phyloP scores from a whole-genome alignment of 2,329 filamentous ascomycete species.

The Myriosclerotinia scirpicola region DNA sequence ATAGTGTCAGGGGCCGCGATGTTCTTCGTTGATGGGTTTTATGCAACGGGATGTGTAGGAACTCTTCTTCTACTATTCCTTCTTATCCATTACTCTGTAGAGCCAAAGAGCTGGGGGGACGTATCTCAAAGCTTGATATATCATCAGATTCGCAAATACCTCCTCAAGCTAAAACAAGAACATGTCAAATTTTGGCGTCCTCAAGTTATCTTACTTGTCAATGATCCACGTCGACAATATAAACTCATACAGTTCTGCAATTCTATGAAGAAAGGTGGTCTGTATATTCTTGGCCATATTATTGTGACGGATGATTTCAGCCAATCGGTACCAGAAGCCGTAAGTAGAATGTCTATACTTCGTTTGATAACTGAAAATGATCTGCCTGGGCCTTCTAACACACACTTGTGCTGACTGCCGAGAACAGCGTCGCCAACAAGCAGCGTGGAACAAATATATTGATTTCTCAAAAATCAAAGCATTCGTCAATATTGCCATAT shows the following conservation, averaged over 20 bases:
- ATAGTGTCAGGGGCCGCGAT: conserved; percentile 77
- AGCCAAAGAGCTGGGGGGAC: conserved; percentile 86
- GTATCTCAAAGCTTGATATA: conserved; percentile 89
- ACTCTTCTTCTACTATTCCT: conserved; percentile 76
- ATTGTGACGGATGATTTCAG: conserved; percentile 84
- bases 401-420: neutral
- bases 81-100: conserved; percentile 80
- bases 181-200: conserved; percentile 94
- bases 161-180: conserved; percentile 78
- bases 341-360: conserved; percentile 3
- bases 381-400: neutral
- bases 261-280: conserved; percentile 80
- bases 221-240: conserved; percentile 77
- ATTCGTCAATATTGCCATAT: conserved; percentile 83
- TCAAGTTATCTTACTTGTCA: conserved; percentile 81
- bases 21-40: conserved; percentile 86
- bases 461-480: conserved; percentile 85
- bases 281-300: conserved; percentile 82
- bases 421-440: conserved; percentile 65
- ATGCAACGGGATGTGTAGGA: conserved; percentile 72
- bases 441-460: conserved; percentile 78
- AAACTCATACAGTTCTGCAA: conserved; percentile 90
- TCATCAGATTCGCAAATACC: conserved; percentile 82
- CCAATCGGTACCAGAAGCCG: conserved; percentile 72
- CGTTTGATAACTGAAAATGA: neutral